Evolutionary conservation across 768 basidiomycete species (phyloP).

Genomic region (Podaxis rugospora): DNA sequence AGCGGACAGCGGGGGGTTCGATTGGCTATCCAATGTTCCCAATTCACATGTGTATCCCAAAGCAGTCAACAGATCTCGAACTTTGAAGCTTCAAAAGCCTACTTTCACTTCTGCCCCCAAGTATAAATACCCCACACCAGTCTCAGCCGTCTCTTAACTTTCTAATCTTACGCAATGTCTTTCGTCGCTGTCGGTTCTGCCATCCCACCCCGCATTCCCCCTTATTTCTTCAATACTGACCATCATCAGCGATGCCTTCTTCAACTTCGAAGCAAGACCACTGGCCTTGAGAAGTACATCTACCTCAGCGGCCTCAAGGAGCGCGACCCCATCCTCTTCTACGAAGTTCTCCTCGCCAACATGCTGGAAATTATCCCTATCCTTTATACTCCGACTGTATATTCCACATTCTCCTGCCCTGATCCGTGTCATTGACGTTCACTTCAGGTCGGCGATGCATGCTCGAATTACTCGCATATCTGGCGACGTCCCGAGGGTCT

Average conservation of each 20-base stretch:
- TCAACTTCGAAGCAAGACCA: conserved; percentile 53
- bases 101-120: conserved; percentile 16
- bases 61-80: conserved; percentile 11
- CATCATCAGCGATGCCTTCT: conserved; percentile 52
- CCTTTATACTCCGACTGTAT: conserved; percentile 71
- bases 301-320: conserved; percentile 62
- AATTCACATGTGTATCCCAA: conserved; percentile 24
- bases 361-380: conserved; percentile 56
- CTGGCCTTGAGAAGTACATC: conserved; percentile 64
- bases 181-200: conserved; percentile 2
- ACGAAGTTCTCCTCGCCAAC: not conserved
- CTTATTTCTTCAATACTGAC: conserved; percentile 43
- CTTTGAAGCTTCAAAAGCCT: conserved; percentile 12
- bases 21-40: conserved; percentile 19
- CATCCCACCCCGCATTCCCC: conserved; percentile 33
- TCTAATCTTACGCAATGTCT: conserved; percentile 1
- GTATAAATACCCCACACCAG: conserved; percentile 22
- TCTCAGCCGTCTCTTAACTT: conserved; percentile 10
- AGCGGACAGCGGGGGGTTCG: conserved; percentile 13
- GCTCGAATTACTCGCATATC: conserved; percentile 66
- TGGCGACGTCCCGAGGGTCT: conserved; percentile 60
- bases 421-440: conserved; percentile 5
- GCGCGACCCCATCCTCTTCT: conserved; percentile 57
- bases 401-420: not conserved
- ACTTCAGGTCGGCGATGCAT: conserved; percentile 63